These are phyloP conservation scores for Neophaeococcomyces mojaviensis DNA, from an alignment of 2,329 filamentous ascomycete species.

Conservation along the genomic window DNA sequence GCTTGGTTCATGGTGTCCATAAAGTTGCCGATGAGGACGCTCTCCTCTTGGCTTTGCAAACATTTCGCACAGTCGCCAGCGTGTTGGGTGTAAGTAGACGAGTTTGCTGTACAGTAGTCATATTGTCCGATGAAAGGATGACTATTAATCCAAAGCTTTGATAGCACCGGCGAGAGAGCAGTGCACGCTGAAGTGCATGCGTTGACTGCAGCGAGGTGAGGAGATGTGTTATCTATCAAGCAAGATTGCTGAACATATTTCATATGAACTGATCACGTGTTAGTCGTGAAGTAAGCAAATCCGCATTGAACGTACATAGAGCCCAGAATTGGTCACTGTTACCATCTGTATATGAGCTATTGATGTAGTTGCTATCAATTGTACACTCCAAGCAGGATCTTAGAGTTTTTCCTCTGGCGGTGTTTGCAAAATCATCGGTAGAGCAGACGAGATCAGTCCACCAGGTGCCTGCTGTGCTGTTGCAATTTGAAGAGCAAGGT, in stretches of 20 bases:
- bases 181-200: constrained; percentile 3
- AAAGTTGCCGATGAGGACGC: constrained; percentile 5
- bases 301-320: neutral
- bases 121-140: constrained; percentile 1
- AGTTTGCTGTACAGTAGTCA: constrained; percentile 4
- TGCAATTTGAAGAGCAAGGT: too few species aligned
- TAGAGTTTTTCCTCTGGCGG: neutral
- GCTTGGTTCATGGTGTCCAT: constrained; percentile 8
- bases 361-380: neutral
- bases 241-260: constrained; percentile 10
- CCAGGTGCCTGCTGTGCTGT: too few species aligned
- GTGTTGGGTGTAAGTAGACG: neutral
- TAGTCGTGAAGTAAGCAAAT: neutral
- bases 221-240: neutral
- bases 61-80: constrained; percentile 7
- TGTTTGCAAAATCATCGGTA: neutral
- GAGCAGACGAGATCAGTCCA: neutral
- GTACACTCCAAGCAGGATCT: neutral
- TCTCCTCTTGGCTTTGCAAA: constrained; percentile 2
- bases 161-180: neutral
- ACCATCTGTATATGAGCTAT: neutral
- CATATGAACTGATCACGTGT: neutral
- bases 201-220: neutral
- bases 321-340: constrained; percentile 2
- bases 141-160: constrained; percentile 1